Evolutionary conservation across 495 filamentous ascomycete genomes (phyloP).

Genomic region (Penicillium mononematosum): DNA sequence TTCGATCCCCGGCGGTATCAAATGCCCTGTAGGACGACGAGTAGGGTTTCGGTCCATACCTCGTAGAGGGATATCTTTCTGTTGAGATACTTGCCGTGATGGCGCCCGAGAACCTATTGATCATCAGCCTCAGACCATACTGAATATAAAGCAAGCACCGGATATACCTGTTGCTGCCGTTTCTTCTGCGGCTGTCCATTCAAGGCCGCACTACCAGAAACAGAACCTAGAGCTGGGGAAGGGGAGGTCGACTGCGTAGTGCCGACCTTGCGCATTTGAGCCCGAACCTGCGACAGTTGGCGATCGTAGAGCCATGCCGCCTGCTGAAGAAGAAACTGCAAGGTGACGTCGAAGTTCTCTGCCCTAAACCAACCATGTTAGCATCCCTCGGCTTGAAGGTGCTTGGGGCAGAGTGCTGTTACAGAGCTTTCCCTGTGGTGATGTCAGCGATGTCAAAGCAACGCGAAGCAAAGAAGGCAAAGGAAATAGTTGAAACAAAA

Average conservation of each 20-base stretch:
- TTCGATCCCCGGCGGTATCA: neutral
- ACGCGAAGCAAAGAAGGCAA: neutral
- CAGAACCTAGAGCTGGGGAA: constrained; percentile 49
- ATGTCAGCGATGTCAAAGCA: constrained; percentile 32
- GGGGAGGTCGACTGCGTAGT: constrained; percentile 46
- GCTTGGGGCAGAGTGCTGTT: constrained; percentile 33
- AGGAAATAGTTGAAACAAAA: neutral
- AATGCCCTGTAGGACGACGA: neutral
- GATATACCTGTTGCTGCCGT: constrained; percentile 54
- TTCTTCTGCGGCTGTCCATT: constrained; percentile 58
- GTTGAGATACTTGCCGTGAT: constrained; percentile 61
- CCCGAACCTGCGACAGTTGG: constrained; percentile 82
- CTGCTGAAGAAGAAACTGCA: constrained; percentile 88
- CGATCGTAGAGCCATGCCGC: constrained; percentile 93
- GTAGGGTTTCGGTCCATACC: constrained; percentile 26
- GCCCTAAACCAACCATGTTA: constrained; percentile 44
- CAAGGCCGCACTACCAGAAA: constrained; percentile 48
- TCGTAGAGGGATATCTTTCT: constrained; percentile 56
- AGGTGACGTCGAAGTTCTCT: constrained; percentile 66
- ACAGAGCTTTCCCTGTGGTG: constrained; percentile 77
- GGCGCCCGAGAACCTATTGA: constrained; percentile 52
- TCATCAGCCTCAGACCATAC: constrained; percentile 1
- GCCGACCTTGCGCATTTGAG: constrained; percentile 80
- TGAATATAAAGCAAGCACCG: neutral
- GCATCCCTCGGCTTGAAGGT: constrained; percentile 1